Base-by-base conservation (phyloP, 2,329 filamentous ascomycete genomes). In the Mycocentrospora acerina region DNA sequence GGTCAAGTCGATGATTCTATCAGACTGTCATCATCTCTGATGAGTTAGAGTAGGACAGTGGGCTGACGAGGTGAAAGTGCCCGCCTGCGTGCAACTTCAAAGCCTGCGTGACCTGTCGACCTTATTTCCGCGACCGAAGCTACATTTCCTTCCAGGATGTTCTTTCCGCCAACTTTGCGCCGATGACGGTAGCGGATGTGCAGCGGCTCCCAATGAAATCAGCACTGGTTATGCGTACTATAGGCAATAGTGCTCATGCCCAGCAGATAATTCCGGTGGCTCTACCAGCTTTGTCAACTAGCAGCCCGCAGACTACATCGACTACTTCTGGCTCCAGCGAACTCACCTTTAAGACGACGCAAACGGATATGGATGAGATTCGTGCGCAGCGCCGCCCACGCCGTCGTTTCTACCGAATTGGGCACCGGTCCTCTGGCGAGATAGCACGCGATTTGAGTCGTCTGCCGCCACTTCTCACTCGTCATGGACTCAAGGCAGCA, bases 81-180 rank as follows among this genome's bases (percentile, higher is more conserved):
- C 29, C 37, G 10, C 32, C 30, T 16, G 24, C 29, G 15, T 79
- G 76, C 55, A 57, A 47, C n/a, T 70, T 70, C 49, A 66, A 67
- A 33, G 69, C 70, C 34, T 79, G 76, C 44, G 72, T 73, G 22
- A 59, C 53, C n/a, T 79, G 76, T 47, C 70, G 75, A 19, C 72
- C 73, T 2, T 72, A 71, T 46, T 73, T 70, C 45, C 64, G 63
- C n/a, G 73, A 77, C 29, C 69, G 74, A 3, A 51, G 70, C 24
- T 75, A 64, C 52, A 61, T 64, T 7, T 72, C 71, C 18, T 68
- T 79, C 44, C 64, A 71, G 4, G 56, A 67, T 10, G 62, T 76
- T 24, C 60, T 73, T 16, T 60, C 55, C 18, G 64, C 68, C 24
- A 53, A 66, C 24, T 46, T 66, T 13, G 36, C 58, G 16, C 56